These are phyloP conservation scores for Heritiera fomes DNA, from an alignment of 345 rosid species.

Conservation along the genomic window DNA sequence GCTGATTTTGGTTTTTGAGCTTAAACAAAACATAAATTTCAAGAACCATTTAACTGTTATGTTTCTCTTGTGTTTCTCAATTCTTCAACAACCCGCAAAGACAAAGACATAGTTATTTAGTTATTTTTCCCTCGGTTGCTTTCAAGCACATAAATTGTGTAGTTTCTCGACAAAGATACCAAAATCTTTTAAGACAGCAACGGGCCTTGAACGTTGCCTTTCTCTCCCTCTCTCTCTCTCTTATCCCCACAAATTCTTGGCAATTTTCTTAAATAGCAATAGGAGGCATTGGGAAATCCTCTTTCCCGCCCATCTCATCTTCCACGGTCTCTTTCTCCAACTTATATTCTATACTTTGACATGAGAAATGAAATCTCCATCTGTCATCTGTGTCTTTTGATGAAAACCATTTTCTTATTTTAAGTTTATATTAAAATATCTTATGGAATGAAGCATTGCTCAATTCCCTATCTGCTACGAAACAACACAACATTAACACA, in stretches of 20 bases:
- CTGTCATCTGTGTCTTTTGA: conserved; percentile 9
- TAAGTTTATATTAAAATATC: conserved; percentile 11
- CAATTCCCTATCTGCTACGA: conserved; percentile 15
- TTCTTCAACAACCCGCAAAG: conserved; percentile 10
- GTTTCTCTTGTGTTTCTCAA: conserved; percentile 8
- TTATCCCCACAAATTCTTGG: conserved; percentile 27
- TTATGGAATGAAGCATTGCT: conserved; percentile 18
- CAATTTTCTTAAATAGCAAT: not conserved
- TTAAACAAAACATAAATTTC: too few relatives aligned
- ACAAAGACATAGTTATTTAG: conserved; percentile 1
- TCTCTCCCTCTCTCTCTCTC: conserved; percentile 20
- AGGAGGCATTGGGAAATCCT: not conserved
- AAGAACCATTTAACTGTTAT: not conserved
- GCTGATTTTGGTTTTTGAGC: not conserved
- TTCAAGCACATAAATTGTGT: conserved; percentile 23
- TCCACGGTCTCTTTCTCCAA: not conserved
- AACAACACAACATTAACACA: conserved; percentile 19
- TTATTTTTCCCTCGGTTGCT: conserved; percentile 6
- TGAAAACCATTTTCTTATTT: conserved; percentile 20
- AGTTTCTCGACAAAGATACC: conserved; percentile 39
- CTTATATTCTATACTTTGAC: conserved; percentile 12
- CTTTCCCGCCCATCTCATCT: conserved; percentile 25
- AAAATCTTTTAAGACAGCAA: conserved; percentile 36
- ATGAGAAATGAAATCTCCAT: conserved; percentile 7
- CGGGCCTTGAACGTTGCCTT: conserved; percentile 34